Conservation (phyloP, 148 eudicot species). For the Talinum fruticosum region DNA sequence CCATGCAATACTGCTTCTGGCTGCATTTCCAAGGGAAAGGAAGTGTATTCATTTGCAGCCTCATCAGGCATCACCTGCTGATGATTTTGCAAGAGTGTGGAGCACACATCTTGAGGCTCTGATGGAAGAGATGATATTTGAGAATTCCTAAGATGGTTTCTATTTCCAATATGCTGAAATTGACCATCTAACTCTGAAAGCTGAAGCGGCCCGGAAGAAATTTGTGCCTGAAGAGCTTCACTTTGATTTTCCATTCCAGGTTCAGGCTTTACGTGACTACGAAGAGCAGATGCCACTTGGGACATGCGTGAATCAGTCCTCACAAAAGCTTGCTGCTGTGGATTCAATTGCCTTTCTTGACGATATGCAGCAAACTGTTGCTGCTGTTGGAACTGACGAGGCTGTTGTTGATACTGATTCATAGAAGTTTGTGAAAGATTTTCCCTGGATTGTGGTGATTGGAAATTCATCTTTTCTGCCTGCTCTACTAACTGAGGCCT, state of each 20-base stretch:
- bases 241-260: slow-evolving; percentile 42
- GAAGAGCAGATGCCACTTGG: slow-evolving; percentile 42
- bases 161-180: slow-evolving; percentile 41
- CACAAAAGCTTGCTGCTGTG: slow-evolving; percentile 44
- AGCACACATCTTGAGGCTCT: slow-evolving; percentile 41
- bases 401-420: slow-evolving; percentile 53
- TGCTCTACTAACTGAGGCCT: slow-evolving; percentile 48
- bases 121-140: slow-evolving; percentile 41
- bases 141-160: slow-evolving; percentile 38
- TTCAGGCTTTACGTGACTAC: slow-evolving; percentile 41
- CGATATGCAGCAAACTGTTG: slow-evolving; percentile 44
- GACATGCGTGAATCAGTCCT: slow-evolving; percentile 46
- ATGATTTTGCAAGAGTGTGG: slow-evolving; percentile 49
- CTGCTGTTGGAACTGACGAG: slow-evolving; percentile 42
- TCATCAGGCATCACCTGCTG: slow-evolving; percentile 47
- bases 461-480: slow-evolving; percentile 48
- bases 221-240: slow-evolving; percentile 50
- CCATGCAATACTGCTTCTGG: slow-evolving; percentile 43
- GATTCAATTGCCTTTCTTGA: slow-evolving; percentile 51
- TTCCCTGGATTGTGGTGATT: slow-evolving; percentile 42
- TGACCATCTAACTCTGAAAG: slow-evolving; percentile 47
- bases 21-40: slow-evolving; percentile 40
- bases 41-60: slow-evolving; percentile 48
- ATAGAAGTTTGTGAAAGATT: slow-evolving; percentile 41
- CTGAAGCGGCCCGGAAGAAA: slow-evolving; percentile 47